Conservation (phyloP, 208 protist species). For the Leishmania aethiopica region DNA sequence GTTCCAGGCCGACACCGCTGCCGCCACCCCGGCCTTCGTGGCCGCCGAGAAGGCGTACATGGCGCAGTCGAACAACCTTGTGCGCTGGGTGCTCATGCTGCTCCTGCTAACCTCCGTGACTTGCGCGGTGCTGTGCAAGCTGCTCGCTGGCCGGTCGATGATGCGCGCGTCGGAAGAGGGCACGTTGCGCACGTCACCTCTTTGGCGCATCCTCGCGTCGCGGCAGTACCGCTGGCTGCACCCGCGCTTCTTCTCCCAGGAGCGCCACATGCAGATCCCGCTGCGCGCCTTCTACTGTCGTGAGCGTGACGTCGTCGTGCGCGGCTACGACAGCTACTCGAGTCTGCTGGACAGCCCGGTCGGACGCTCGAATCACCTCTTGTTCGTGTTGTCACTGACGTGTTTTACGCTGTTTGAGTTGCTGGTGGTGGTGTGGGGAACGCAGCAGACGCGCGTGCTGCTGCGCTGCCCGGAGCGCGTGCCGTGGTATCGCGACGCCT, state of each 20-base stretch:
- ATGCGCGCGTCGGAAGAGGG: conserved; percentile 34
- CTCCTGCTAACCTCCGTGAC: conserved; percentile 34
- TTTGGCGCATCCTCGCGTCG: conserved; percentile 62
- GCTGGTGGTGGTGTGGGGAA: conserved; percentile 51
- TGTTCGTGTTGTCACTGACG: conserved; percentile 61
- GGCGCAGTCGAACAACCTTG: conserved; percentile 20
- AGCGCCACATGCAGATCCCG: conserved; percentile 66
- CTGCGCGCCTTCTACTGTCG: conserved; percentile 82
- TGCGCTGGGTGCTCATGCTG: conserved; percentile 35
- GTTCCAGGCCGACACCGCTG: neutral
- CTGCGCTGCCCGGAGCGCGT: conserved; percentile 17
- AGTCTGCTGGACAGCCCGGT: conserved; percentile 70
- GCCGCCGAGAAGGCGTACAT: conserved; percentile 21
- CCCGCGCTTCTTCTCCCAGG: conserved; percentile 56
- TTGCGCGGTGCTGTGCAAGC: conserved; percentile 46
- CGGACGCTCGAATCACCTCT: conserved; percentile 60
- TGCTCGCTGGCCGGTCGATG: conserved; percentile 36
- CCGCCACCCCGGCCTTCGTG: neutral
- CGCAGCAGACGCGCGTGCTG: conserved; percentile 40
- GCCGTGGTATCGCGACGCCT: conserved; percentile 37
- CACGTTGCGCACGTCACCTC: conserved; percentile 43
- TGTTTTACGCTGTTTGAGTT: conserved; percentile 52
- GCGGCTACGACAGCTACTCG: conserved; percentile 78
- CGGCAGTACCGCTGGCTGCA: conserved; percentile 67
- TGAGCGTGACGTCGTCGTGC: conserved; percentile 68